Percentiles rank a stretch among this genome's conserved stretches.
Evolutionary conservation across 2,329 filamentous ascomycete species (phyloP).

Genomic region (Parastagonospora nodorum): DNA sequence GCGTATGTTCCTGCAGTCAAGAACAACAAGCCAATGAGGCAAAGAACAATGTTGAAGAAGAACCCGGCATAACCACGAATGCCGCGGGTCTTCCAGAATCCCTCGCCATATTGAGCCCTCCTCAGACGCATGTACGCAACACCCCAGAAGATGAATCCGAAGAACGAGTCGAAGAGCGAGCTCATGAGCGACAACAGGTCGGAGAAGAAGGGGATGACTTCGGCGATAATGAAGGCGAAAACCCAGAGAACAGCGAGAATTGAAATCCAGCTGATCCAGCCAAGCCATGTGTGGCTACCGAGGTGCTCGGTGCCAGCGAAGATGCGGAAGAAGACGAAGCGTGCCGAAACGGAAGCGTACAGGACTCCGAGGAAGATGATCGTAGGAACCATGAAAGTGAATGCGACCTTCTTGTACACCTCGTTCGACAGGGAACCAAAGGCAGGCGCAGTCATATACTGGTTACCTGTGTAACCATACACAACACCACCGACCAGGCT

Average conservation of each 20-base stretch:
- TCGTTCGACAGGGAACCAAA: constrained; percentile 80
- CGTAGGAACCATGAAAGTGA: constrained; percentile 95
- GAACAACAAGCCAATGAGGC: constrained; percentile 78
- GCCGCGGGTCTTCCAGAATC: constrained; percentile 59
- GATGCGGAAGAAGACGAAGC: constrained; percentile 89
- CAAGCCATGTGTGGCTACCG: constrained; percentile 77
- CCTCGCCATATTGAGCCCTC: constrained; percentile 63
- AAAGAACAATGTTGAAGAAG: constrained; percentile 74
- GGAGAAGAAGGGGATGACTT: constrained; percentile 92
- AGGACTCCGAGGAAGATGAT: constrained; percentile 90
- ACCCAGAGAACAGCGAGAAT: constrained; percentile 80
- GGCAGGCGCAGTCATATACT: constrained; percentile 86
- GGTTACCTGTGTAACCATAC: constrained; percentile 85
- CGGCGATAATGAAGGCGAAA: constrained; percentile 88
- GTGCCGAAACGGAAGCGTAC: constrained; percentile 86
- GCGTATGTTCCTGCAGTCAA: constrained; percentile 79
- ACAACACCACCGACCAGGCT: constrained; percentile 79
- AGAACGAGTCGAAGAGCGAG: constrained; percentile 91
- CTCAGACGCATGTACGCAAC: constrained; percentile 81
- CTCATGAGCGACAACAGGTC: constrained; percentile 76
- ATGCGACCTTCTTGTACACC: constrained; percentile 82
- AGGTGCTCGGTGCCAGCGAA: constrained; percentile 82
- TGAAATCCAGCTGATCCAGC: constrained; percentile 77
- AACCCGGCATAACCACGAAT: constrained; percentile 60
- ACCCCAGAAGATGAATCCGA: constrained; percentile 95